These are phyloP conservation scores for Aspergillus sp. DNA, from an alignment of 2,329 filamentous ascomycete species.

Conservation along the genomic window DNA sequence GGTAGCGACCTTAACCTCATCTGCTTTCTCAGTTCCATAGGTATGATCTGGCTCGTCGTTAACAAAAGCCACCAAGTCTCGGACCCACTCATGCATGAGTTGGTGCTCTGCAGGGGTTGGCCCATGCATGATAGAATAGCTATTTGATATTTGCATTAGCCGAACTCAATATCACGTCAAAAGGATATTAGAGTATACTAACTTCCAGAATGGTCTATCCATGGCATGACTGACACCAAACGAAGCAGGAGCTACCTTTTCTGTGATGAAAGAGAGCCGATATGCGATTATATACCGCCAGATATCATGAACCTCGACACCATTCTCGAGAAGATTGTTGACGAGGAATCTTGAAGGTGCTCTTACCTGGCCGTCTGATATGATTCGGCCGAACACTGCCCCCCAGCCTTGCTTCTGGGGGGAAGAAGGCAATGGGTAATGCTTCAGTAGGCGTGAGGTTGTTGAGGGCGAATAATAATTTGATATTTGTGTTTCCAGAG, in stretches of 20 bases:
- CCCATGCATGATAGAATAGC: conserved; percentile 43
- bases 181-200: conserved; percentile 15
- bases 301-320: conserved; percentile 34
- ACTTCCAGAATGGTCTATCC: conserved; percentile 49
- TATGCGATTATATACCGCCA: conserved; percentile 48
- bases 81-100: conserved; percentile 43
- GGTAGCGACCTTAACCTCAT: conserved; percentile 40
- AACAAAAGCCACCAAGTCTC: conserved; percentile 41
- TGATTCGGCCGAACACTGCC: conserved; percentile 41
- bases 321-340: conserved; percentile 26
- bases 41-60: conserved; percentile 28
- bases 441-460: conserved; percentile 35
- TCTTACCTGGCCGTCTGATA: conserved; percentile 24
- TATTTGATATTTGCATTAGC: neutral
- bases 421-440: conserved; percentile 37
- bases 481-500: conserved; percentile 38
- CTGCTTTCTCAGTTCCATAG: conserved; percentile 35
- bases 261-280: conserved; percentile 44
- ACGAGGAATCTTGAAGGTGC: conserved; percentile 21
- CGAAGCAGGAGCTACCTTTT: conserved; percentile 37
- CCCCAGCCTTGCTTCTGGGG: conserved; percentile 35
- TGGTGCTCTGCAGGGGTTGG: conserved; percentile 34
- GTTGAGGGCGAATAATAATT: conserved; percentile 48
- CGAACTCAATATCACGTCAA: neutral
- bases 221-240: conserved; percentile 38